Evolutionary conservation across 176 grass and related monocot genomes (phyloP).

Genomic region (Eragrostis curvula): DNA sequence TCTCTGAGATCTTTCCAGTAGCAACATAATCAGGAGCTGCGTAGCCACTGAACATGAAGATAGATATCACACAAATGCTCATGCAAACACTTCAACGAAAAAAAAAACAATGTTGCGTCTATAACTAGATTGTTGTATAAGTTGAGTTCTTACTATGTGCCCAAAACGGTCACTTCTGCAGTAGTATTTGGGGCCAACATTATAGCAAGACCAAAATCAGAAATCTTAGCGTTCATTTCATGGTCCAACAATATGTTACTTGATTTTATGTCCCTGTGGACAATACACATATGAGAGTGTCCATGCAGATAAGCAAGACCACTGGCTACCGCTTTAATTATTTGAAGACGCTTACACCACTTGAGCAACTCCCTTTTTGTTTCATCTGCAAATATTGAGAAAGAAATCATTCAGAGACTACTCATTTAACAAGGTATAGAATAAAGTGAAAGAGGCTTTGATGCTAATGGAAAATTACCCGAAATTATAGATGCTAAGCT

Average conservation of each 20-base stretch:
- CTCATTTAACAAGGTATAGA: neutral
- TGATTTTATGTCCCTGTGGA: conserved; percentile 53
- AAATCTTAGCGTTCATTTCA: conserved; percentile 56
- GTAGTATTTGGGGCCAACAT: conserved; percentile 26
- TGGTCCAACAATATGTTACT: conserved; percentile 47
- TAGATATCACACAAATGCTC: neutral
- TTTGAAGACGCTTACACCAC: conserved; percentile 44
- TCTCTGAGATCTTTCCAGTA: conserved; percentile 41
- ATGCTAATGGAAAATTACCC: neutral
- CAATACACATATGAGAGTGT: conserved; percentile 35
- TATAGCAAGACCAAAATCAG: conserved; percentile 53
- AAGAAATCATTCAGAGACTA: neutral
- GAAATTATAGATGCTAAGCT: conserved; percentile 24
- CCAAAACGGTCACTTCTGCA: neutral
- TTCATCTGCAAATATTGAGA: conserved; percentile 19
- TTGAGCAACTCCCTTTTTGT: conserved; percentile 14
- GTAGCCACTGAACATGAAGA: conserved; percentile 42
- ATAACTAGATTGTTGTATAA: neutral
- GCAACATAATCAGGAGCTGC: conserved; percentile 48
- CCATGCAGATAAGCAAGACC: conserved; percentile 50
- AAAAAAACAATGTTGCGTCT: neutral
- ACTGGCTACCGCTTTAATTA: conserved; percentile 47
- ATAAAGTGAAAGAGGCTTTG: neutral
- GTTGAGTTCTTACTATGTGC: conserved; percentile 43
- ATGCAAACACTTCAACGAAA: neutral